phyloP scores from a whole-genome alignment of 257 asterid genomes.

The Schizonepeta tenuifolia region DNA sequence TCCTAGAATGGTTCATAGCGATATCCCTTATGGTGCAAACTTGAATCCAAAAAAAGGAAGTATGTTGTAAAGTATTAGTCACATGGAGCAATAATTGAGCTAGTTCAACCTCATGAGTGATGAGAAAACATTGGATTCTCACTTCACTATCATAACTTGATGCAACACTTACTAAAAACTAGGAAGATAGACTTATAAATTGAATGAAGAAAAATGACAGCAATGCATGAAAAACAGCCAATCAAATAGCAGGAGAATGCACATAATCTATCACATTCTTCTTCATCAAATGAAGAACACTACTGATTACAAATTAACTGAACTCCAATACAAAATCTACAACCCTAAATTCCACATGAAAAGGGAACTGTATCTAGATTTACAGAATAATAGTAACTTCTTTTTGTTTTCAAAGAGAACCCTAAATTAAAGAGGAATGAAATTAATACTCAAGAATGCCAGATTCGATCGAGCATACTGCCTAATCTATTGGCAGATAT shows the following conservation, averaged over 20 bases:
- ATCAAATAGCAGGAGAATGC: conserved; percentile 17
- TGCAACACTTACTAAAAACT: no score
- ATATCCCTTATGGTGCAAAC: no score
- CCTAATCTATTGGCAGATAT: conserved; percentile 60
- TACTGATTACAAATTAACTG: no score
- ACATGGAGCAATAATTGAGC: background rate
- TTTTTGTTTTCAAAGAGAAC: background rate
- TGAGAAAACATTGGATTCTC: background rate
- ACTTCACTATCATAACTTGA: background rate
- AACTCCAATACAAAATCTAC: background rate
- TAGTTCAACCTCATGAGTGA: background rate
- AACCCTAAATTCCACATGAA: background rate
- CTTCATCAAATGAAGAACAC: background rate
- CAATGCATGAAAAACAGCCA: background rate
- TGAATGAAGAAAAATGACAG: no score
- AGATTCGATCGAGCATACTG: conserved; percentile 61
- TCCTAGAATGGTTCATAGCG: no score
- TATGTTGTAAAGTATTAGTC: no score
- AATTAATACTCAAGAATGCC: conserved; percentile 64
- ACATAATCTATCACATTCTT: conserved; percentile 42
- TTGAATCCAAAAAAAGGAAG: no score
- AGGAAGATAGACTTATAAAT: no score
- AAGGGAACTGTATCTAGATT: background rate
- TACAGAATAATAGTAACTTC: background rate
- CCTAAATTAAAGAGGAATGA: background rate